Evolutionary conservation across 257 asterid genomes (phyloP).

Genomic region (Primulina eburnea): DNA sequence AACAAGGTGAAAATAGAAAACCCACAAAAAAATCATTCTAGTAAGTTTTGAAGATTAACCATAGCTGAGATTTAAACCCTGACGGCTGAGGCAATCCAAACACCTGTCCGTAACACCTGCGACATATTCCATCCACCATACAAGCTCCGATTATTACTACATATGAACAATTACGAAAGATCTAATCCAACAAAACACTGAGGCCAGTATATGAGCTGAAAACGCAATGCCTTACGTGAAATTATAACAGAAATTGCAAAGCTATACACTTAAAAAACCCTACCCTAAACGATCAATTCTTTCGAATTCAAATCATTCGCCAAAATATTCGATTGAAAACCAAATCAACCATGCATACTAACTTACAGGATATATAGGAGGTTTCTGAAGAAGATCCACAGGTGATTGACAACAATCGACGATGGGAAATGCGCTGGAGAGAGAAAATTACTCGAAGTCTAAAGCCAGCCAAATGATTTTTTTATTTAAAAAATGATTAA

Average conservation of each 20-base stretch:
- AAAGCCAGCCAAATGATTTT: slow-evolving; percentile 27
- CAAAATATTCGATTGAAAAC: not conserved
- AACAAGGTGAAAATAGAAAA: not conserved
- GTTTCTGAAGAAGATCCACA: slow-evolving; percentile 29
- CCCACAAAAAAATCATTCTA: not conserved
- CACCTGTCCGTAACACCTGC: slow-evolving; percentile 27
- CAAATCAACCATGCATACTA: not conserved
- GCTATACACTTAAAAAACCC: slow-evolving; percentile 31
- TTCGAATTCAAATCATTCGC: slow-evolving; percentile 15
- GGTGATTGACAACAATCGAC: slow-evolving; percentile 24
- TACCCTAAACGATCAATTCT: slow-evolving; percentile 32
- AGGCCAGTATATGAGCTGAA: slow-evolving; percentile 23
- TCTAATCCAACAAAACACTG: slow-evolving; percentile 18
- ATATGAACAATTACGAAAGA: slow-evolving; percentile 27
- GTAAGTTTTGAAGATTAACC: slow-evolving; percentile 32
- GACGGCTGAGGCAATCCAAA: slow-evolving; percentile 19
- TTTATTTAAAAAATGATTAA: too few relatives aligned
- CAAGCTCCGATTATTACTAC: slow-evolving; percentile 28
- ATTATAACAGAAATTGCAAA: not conserved
- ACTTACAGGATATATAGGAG: slow-evolving; percentile 24
- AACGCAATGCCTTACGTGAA: slow-evolving; percentile 12
- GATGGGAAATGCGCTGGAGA: slow-evolving; percentile 27
- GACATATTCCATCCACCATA: slow-evolving; percentile 25
- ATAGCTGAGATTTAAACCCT: slow-evolving; percentile 29
- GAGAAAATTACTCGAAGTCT: slow-evolving; percentile 17